phyloP scores from a whole-genome alignment of 495 filamentous ascomycete genomes.

The Penicillium angulare region DNA sequence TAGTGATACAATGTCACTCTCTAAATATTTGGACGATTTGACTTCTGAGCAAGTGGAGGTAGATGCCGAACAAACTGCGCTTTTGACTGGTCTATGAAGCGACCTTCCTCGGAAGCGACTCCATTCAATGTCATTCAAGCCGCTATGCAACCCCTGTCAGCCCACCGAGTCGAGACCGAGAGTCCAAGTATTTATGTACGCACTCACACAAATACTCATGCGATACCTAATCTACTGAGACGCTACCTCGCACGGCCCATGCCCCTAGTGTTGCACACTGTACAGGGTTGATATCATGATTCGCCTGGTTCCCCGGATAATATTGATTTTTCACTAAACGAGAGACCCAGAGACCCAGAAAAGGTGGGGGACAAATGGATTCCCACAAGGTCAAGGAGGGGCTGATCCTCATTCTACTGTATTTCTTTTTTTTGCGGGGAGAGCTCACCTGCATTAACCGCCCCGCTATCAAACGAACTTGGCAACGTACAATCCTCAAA shows the following conservation, averaged over 20 bases:
- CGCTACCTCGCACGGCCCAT: not conserved
- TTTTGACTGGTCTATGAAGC: slow-evolving; percentile 16
- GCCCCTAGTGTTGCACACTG: not conserved
- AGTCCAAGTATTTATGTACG: too few relatives aligned
- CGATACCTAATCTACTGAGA: not conserved
- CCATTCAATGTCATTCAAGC: slow-evolving; percentile 9
- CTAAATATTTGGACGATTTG: not conserved
- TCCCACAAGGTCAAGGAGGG: not conserved
- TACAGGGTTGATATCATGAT: not conserved
- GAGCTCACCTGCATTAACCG: slow-evolving; percentile 8
- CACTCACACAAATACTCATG: too few relatives aligned
- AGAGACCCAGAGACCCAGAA: too few relatives aligned
- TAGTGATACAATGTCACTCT: slow-evolving; percentile 1
- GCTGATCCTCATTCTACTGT: too few relatives aligned
- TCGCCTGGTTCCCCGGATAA: not conserved
- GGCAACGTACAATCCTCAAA: too few relatives aligned
- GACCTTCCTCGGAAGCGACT: too few relatives aligned
- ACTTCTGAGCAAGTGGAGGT: too few relatives aligned
- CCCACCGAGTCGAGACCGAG: not conserved
- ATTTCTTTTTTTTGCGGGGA: slow-evolving; percentile 11
- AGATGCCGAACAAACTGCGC: slow-evolving; percentile 10
- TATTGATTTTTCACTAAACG: not conserved
- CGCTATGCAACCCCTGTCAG: slow-evolving; percentile 20
- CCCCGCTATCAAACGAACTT: too few relatives aligned
- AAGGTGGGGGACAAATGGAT: not conserved